phyloP scores from a whole-genome alignment of 2,329 filamentous ascomycete species.

The Colletotrichum horii region DNA sequence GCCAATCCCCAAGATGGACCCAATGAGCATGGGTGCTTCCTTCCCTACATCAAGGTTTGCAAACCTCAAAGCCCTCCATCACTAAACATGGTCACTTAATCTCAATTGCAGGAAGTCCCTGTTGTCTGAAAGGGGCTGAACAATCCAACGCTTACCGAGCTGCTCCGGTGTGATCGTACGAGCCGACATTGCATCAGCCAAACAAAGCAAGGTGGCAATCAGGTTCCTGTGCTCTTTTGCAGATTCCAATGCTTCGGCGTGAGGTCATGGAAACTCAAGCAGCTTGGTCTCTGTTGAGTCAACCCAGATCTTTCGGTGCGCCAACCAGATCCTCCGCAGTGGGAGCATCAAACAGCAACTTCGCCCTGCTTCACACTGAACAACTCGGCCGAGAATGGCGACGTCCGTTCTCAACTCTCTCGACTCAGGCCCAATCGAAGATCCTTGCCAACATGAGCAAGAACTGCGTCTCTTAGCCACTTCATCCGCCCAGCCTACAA shows the following conservation, averaged over 20 bases:
- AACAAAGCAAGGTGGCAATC: no score
- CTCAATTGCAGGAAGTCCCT: not conserved
- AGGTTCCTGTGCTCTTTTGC: no score
- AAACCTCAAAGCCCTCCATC: not conserved
- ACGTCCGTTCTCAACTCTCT: not conserved
- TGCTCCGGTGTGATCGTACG: no score
- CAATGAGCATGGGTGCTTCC: not conserved
- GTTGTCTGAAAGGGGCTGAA: no score
- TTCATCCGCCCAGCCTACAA: not conserved
- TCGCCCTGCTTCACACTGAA: not conserved
- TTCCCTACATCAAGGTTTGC: not conserved
- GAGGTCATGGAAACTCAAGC: no score
- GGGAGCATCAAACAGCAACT: not conserved
- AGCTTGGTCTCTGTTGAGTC: not conserved
- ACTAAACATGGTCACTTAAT: not conserved
- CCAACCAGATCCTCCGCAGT: not conserved
- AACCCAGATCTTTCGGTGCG: not conserved
- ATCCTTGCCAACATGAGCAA: not conserved
- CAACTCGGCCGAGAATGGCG: not conserved
- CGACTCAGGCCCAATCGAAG: not conserved
- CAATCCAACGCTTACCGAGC: no score
- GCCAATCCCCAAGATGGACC: not conserved
- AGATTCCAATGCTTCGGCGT: no score
- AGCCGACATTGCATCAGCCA: no score
- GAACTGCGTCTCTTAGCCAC: not conserved